Evolutionary conservation across 83 land plant species (phyloP), one percentile per base, ranked within the genome.

Genomic region (Larix sibirica): DNA sequence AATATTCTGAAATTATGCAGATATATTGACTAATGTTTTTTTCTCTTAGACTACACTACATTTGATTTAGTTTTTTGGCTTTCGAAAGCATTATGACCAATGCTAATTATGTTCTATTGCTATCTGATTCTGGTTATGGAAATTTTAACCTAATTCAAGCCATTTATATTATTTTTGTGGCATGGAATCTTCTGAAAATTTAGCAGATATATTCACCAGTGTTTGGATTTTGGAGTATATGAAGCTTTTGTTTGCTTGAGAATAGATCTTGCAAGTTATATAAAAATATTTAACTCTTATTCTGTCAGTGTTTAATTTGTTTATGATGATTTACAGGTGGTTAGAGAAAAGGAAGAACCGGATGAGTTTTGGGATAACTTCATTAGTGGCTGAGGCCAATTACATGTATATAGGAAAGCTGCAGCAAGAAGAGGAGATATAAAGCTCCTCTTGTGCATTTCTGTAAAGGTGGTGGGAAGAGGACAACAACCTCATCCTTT

Each of bases 361-460:
- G 81, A 79, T 14, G 85, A 79, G 16, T 86, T 86, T 79, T 67
- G 85, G 81, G 82, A 71, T 71, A 31, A 79, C 54, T 71, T 73
- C 69, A 40, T 42, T 60, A 18, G 62, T 28, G 28, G 38, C 17
- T 60, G 63, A 79, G 38, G 18, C 18, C 18, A 14, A 20, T 58
- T 4, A 58, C 24, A n/a, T 73, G 77, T 18, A 42, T 73, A 71
- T 40, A 40, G 44, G 56, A 50, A 73, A 73, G 77, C 56, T 73
- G 56, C 26, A 44, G 10, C 12, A 21, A 33, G 1, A 47, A 42
- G 26, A 73, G 28, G 21, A 73, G n/a, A 33, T 73, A 42, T 24
- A 8, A 73, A 20, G 56, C 0, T 73, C 54, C 4, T 40, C 24
- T 33, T 8, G 13, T 73, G 44, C 9, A 73, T 73, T 47, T 73